phyloP scores from a whole-genome alignment of 441 rosid genomes.

The Metrosideros polymorpha region DNA sequence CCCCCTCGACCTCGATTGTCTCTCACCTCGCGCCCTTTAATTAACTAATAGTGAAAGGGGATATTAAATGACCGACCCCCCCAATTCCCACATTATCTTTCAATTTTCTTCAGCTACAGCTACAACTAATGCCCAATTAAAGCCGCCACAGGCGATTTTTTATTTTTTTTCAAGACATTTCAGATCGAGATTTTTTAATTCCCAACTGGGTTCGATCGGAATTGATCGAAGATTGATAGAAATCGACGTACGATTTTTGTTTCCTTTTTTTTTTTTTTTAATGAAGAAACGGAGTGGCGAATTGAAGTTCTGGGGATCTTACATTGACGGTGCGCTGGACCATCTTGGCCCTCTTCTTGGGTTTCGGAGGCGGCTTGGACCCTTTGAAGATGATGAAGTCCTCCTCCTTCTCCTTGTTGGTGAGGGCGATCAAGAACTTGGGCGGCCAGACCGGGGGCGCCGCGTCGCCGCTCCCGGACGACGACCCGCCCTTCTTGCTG shows the following conservation, averaged over 20 bases:
- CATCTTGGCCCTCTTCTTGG: conserved; percentile 65
- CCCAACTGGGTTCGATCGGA: neutral
- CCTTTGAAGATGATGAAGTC: conserved; percentile 68
- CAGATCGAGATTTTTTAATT: neutral
- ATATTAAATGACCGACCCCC: neutral
- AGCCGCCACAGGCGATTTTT: neutral
- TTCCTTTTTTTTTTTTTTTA: neutral
- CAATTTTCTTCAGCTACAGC: neutral
- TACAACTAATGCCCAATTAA: neutral
- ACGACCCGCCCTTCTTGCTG: conserved; percentile 48
- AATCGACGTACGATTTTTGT: neutral
- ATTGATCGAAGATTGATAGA: neutral
- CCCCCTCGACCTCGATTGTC: neutral
- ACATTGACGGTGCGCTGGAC: conserved; percentile 74
- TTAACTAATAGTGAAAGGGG: neutral
- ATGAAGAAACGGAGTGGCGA: neutral
- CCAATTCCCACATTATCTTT: neutral
- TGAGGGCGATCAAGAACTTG: conserved; percentile 56
- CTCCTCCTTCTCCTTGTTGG: conserved; percentile 75
- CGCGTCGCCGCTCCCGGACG: conserved; percentile 64
- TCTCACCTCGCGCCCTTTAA: neutral
- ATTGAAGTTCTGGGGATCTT: conserved; percentile 8
- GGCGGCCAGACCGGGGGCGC: conserved; percentile 56
- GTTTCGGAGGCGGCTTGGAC: conserved; percentile 68
- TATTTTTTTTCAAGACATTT: neutral